phyloP scores from a whole-genome alignment of 495 filamentous ascomycete species.

The Penicillium verhagenii region DNA sequence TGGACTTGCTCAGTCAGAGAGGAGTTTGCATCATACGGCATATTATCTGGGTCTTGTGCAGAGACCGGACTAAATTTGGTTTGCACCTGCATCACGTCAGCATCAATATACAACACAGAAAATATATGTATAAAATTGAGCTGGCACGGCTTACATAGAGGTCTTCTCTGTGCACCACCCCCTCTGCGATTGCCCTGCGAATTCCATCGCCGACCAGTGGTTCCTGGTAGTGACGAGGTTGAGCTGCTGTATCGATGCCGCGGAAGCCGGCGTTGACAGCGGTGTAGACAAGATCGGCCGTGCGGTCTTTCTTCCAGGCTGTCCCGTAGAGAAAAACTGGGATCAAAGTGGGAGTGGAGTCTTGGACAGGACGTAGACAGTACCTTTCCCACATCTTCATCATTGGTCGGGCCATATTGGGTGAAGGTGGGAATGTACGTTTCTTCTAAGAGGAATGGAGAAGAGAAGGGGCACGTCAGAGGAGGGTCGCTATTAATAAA shows the following conservation, averaged over 20 bases:
- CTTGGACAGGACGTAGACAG: conserved; percentile 30
- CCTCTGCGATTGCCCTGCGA: conserved; percentile 54
- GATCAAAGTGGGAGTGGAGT: conserved; percentile 26
- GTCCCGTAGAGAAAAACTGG: conserved; percentile 76
- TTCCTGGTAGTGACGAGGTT: conserved; percentile 78
- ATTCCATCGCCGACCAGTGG: conserved; percentile 66
- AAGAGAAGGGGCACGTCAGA: no score
- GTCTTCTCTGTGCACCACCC: conserved; percentile 56
- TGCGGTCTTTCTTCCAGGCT: conserved; percentile 81
- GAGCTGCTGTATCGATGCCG: conserved; percentile 75
- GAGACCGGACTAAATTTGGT: conserved; percentile 71
- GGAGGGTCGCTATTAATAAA: no score
- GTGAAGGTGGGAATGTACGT: neutral
- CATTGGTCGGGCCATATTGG: conserved; percentile 28
- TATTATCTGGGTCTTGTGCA: conserved; percentile 57
- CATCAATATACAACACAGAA: no score
- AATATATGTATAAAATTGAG: no score
- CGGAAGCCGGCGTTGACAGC: conserved; percentile 71
- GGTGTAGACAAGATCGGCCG: conserved; percentile 62
- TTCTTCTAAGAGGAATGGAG: no score
- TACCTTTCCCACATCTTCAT: conserved; percentile 37
- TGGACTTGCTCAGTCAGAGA: conserved; percentile 61
- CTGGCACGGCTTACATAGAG: conserved; percentile 57
- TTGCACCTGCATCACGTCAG: conserved; percentile 58
- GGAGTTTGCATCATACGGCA: conserved; percentile 57